A percentile compares a stretch with the other conserved stretches of the same genome.
phyloP scores from a whole-genome alignment of 768 basidiomycete species.

The Trametes gibbosa region DNA sequence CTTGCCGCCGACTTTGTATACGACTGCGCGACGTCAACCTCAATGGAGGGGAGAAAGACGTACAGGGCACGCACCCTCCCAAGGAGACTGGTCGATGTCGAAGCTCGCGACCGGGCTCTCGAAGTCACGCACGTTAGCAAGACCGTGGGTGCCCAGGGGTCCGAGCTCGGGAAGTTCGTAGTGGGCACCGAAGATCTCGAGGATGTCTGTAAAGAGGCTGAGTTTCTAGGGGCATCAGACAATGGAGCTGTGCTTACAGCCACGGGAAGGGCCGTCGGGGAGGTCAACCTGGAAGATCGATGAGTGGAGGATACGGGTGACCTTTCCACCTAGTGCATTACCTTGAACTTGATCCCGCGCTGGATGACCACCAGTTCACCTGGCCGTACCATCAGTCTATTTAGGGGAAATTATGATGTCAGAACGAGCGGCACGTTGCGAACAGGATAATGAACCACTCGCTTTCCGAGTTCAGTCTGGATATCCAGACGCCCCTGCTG shows the following conservation, averaged over 20 bases:
- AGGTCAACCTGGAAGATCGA: conserved; percentile 38
- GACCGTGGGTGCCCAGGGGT: conserved; percentile 60
- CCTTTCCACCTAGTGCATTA: conserved; percentile 15
- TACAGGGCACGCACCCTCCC: conserved; percentile 50
- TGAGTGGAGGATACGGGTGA: neutral
- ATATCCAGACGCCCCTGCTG: conserved; percentile 65
- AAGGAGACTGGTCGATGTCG: conserved; percentile 59
- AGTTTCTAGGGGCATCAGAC: neutral
- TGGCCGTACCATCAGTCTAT: conserved; percentile 57
- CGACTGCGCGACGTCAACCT: conserved; percentile 25
- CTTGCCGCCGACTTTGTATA: conserved; percentile 49
- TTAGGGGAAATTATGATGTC: neutral
- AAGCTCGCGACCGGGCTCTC: conserved; percentile 63
- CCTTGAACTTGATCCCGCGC: conserved; percentile 67
- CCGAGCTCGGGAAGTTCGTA: conserved; percentile 65
- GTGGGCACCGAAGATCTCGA: conserved; percentile 63
- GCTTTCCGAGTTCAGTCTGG: conserved; percentile 69
- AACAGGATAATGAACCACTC: conserved; percentile 22
- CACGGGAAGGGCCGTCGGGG: conserved; percentile 59
- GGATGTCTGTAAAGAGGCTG: conserved; percentile 42
- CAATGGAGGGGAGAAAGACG: conserved; percentile 46
- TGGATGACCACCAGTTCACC: conserved; percentile 67
- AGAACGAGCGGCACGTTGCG: too few relatives aligned
- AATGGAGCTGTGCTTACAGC: conserved; percentile 42
- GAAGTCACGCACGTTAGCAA: conserved; percentile 67